Percentiles rank a stretch among this genome's conserved stretches.
phyloP scores from a whole-genome alignment of 148 eudicot genomes.

The Fagopyrum esculentum region DNA sequence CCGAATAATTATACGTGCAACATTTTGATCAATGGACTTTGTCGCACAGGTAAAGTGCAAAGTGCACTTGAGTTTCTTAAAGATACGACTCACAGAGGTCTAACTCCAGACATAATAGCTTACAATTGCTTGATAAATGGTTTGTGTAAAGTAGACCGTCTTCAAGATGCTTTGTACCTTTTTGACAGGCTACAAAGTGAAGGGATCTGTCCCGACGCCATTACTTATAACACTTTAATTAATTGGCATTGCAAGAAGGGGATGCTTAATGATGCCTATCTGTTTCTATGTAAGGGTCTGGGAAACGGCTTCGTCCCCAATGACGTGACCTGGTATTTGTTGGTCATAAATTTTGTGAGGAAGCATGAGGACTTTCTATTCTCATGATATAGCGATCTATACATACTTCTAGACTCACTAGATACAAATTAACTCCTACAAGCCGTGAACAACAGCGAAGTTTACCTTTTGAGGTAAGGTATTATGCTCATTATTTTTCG shows the following conservation, averaged over 20 bases:
- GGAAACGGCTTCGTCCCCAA: conserved; percentile 64
- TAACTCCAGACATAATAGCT: conserved; percentile 78
- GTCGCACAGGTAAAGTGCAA: conserved; percentile 50
- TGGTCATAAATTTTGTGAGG: conserved; percentile 39
- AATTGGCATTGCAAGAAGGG: conserved; percentile 48
- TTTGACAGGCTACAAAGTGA: conserved; percentile 56
- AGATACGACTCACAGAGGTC: conserved; percentile 60
- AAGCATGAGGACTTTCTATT: conserved; percentile 21
- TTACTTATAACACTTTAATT: conserved; percentile 79
- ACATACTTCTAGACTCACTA: neutral
- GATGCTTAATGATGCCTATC: conserved; percentile 58
- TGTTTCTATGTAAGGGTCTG: conserved; percentile 52
- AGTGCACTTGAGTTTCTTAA: conserved; percentile 57
- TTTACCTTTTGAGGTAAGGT: neutral
- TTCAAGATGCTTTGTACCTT: conserved; percentile 61
- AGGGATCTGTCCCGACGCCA: conserved; percentile 59
- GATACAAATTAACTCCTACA: neutral
- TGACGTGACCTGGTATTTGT: conserved; percentile 64
- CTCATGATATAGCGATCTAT: conserved; percentile 13
- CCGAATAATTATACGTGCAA: conserved; percentile 59
- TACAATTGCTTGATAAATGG: conserved; percentile 83
- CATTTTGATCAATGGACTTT: conserved; percentile 65
- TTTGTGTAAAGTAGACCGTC: conserved; percentile 48
- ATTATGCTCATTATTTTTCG: neutral
- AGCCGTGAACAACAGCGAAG: neutral